Base-by-base conservation (phyloP, 2,329 filamentous ascomycete genomes). In the Aspergillus phoenicis region DNA sequence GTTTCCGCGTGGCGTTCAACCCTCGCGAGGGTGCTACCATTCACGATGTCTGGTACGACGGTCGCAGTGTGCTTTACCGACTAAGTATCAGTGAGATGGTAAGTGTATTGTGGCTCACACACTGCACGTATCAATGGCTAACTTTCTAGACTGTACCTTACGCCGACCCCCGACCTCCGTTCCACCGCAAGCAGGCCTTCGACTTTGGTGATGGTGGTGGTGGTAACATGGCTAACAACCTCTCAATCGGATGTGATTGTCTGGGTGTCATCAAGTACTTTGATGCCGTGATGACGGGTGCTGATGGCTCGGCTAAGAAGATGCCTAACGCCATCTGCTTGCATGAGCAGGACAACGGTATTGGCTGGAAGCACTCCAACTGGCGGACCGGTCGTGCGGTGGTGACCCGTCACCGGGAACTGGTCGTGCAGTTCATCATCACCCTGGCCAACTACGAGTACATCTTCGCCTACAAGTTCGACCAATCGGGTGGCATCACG, bases 181-280 rank as follows among this genome's bases (percentile, higher is more conserved):
- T 85, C 70, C 86, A 88, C 56, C 83, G 88, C 45, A 91, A 91
- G 71, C 85, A 88, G 57, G 89, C 88, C 0, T 91, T 91, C 67
- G 89, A 91, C 66, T 85, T 91, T 62, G 89, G 89, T 7, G 88
- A 91, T 61, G 86, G 84, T 8, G 89, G 89, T 5, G 85, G 86
- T 24, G 89, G 89, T 1, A 82, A 85, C 52, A 85, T 83, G 52
- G 86, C 87, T 15, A 91, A 91, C 70, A 89, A 90, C 64, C 80
- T 91, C 88, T 75, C 72, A 0, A 66, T 75, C 3, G 72, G 72
- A 0, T 75, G 73, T 43, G 72, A 75, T 55, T 75, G 89, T 68
- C 80, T 91, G 0, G 89, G 89, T 6, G 81, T 84, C 2, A 89
- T 89, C 68, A 87, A 89, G 70, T 88, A 88, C 60, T 84, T 91